These are phyloP conservation scores for Fonsecaea erecta DNA, from an alignment of 2,329 filamentous ascomycete species.

Conservation along the genomic window DNA sequence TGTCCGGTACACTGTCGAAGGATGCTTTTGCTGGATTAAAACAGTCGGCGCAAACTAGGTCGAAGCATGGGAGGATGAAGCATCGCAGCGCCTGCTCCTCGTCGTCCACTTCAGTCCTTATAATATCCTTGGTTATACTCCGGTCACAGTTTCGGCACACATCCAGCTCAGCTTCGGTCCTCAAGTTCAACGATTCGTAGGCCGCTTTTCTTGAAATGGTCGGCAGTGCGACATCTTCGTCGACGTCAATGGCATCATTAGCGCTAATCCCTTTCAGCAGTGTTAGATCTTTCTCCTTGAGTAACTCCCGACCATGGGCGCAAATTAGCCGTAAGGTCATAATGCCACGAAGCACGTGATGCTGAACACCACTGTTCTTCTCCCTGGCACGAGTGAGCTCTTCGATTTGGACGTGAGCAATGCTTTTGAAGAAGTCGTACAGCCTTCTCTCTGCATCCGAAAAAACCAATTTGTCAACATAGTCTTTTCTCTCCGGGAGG, in stretches of 20 bases:
- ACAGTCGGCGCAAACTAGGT: conserved; percentile 79
- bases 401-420: conserved; percentile 78
- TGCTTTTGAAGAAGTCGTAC: conserved; percentile 82
- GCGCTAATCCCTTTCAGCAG: conserved; percentile 80
- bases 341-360: conserved; percentile 91
- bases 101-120: conserved; percentile 62
- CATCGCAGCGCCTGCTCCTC: conserved; percentile 64
- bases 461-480: conserved; percentile 75
- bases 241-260: conserved; percentile 85
- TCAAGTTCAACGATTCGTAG: conserved; percentile 82
- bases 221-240: conserved; percentile 68
- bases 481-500: conserved; percentile 74
- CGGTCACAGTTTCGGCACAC: conserved; percentile 71
- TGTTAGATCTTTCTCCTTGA: conserved; percentile 81
- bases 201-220: conserved; percentile 71
- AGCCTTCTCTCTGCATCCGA: conserved; percentile 73
- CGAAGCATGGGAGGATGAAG: conserved; percentile 84
- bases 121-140: conserved; percentile 59
- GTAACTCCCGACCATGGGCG: conserved; percentile 88
- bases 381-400: conserved; percentile 71
- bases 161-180: conserved; percentile 80
- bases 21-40: conserved; percentile 64
- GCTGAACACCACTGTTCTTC: conserved; percentile 69
- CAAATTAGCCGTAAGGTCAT: conserved; percentile 86
- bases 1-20: conserved; percentile 53